Evolutionary conservation across 192 early-diverging fungal genomes (phyloP).

Genomic region (Lunasporangiospora selenospora): DNA sequence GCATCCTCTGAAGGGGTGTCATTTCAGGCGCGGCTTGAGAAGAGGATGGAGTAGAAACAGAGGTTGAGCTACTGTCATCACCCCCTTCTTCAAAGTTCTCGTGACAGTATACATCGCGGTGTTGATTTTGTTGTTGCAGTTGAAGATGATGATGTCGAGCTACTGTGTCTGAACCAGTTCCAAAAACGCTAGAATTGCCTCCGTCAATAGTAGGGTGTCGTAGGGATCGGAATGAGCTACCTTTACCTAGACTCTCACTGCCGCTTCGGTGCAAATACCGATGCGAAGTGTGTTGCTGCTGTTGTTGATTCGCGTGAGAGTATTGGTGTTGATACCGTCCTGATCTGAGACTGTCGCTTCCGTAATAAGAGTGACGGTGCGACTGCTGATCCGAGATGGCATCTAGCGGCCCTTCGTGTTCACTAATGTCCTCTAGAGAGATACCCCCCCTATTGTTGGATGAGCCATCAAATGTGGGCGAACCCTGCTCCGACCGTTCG

Average conservation of each 20-base stretch:
- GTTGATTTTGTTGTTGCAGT: background rate
- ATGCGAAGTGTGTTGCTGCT: constrained; percentile 7
- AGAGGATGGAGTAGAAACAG: no score
- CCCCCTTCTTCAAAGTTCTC: no score
- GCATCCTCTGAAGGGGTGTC: constrained; percentile 37
- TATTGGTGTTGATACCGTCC: background rate
- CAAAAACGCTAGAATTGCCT: background rate
- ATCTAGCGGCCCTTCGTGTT: background rate
- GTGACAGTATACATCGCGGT: background rate
- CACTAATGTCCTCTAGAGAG: no score
- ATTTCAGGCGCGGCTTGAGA: background rate
- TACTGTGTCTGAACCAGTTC: background rate
- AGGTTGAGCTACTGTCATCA: no score
- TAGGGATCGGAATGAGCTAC: background rate
- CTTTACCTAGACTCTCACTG: constrained; percentile 27
- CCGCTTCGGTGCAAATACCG: constrained; percentile 24
- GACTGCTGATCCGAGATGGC: no score
- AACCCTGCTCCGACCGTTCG: constrained; percentile 40
- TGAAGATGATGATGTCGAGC: background rate
- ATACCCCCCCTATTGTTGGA: no score
- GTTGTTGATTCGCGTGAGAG: background rate
- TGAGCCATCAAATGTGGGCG: constrained; percentile 15
- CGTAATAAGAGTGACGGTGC: background rate
- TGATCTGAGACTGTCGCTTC: background rate
- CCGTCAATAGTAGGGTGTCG: background rate